Conservation (phyloP, 202 grass and related monocot genomes). For the Cymbopogon flexuosus region DNA sequence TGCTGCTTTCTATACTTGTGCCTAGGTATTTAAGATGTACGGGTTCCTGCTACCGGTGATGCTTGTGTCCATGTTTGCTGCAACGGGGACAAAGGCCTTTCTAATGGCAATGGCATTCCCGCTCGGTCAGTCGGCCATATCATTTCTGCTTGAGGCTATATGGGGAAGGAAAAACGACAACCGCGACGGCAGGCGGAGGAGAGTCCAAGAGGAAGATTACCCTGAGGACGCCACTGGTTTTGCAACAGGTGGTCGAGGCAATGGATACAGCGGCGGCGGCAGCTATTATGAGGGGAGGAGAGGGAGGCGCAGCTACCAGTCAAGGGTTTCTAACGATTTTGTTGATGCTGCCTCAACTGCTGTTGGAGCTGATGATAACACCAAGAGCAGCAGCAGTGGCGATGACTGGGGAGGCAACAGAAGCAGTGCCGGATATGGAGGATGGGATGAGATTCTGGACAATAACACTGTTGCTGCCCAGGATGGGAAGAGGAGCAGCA, state of each 20-base stretch:
- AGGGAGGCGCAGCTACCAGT: conserved; percentile 10
- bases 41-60: conserved; percentile 68
- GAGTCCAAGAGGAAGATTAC: not conserved
- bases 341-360: not conserved
- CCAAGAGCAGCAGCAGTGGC: not conserved
- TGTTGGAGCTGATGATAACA: not conserved
- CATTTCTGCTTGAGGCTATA: conserved; percentile 19
- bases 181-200: not conserved
- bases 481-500: not conserved
- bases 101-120: conserved; percentile 78
- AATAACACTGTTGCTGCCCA: not conserved
- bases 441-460: conserved; percentile 37
- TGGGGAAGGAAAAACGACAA: conserved; percentile 3
- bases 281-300: not conserved
- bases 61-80: conserved; percentile 55
- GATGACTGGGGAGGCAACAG: not conserved
- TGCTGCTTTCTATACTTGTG: not conserved
- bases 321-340: conserved; percentile 26
- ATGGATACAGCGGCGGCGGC: not conserved
- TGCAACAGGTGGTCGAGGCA: not conserved
- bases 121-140: conserved; percentile 68
- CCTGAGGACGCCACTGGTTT: not conserved
- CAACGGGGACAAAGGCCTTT: conserved; percentile 67
- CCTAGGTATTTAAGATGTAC: conserved; percentile 44
- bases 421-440: conserved; percentile 23